These are phyloP conservation scores for Przewalskia tangutica DNA, from an alignment of 257 asterid genomes.

Conservation along the genomic window DNA sequence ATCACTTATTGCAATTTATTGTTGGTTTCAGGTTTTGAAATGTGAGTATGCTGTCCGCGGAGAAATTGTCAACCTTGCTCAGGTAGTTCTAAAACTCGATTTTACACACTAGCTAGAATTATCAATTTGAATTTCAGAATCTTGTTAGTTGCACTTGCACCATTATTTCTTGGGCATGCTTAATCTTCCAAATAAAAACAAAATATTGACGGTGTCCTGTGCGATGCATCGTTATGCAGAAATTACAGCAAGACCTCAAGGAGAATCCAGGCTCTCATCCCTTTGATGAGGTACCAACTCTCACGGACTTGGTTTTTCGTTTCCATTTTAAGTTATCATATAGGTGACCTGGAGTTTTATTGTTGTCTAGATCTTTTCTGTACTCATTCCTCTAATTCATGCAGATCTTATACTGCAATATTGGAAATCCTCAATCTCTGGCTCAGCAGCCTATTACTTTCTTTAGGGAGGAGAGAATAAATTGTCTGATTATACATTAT, in stretches of 20 bases:
- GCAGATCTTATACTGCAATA: conserved; percentile 84
- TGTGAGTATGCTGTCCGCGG: conserved; percentile 99
- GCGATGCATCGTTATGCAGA: conserved; percentile 22
- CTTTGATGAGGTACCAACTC: conserved; percentile 44
- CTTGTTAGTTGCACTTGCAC: neutral
- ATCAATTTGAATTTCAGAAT: neutral
- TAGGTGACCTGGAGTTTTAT: neutral
- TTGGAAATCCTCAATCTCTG: conserved; percentile 90
- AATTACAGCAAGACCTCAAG: conserved; percentile 40
- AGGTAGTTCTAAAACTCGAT: conserved; percentile 33
- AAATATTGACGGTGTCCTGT: neutral
- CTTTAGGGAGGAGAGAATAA: conserved; percentile 72
- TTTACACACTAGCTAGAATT: neutral
- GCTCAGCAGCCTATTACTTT: conserved; percentile 91
- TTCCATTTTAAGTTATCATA: neutral
- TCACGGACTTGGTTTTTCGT: neutral
- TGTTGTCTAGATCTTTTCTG: neutral
- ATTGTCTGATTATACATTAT: neutral
- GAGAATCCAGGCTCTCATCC: conserved; percentile 40
- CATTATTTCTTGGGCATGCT: neutral
- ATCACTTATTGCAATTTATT: neutral
- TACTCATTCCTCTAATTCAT: conserved; percentile 1
- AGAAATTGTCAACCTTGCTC: conserved; percentile 85
- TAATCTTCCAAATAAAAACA: neutral
- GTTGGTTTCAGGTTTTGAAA: conserved; percentile 52